Evolutionary conservation across 345 rosid genomes (phyloP).

Genomic region (Citrus trifoliata): DNA sequence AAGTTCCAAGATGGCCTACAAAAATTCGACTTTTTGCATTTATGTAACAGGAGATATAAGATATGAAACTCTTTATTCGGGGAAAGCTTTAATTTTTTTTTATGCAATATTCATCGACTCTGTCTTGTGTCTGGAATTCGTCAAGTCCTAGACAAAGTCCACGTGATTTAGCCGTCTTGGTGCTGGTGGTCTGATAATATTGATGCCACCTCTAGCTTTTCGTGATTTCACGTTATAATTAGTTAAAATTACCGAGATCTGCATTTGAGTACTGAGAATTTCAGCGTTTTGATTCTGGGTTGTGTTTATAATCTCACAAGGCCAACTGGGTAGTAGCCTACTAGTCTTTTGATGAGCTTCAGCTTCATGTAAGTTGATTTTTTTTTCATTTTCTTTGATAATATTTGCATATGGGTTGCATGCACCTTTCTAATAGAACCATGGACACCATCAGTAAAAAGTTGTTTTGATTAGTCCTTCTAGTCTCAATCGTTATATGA

Average conservation of each 20-base stretch:
- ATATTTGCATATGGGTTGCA: background rate
- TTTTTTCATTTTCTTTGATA: background rate
- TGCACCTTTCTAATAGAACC: background rate
- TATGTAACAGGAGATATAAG: too few species aligned
- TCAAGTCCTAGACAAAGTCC: conserved; percentile 18
- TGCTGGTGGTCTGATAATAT: conserved; percentile 24
- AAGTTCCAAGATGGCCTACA: too few species aligned
- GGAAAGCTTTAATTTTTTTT: background rate
- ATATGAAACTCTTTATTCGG: background rate
- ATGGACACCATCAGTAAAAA: background rate
- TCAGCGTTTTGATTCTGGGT: conserved; percentile 8
- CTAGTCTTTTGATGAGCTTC: background rate
- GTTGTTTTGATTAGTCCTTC: background rate
- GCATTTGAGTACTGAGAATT: background rate
- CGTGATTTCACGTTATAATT: background rate
- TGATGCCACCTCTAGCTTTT: conserved; percentile 18
- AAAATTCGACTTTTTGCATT: background rate
- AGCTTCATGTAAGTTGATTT: conserved; percentile 1
- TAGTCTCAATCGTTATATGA: background rate
- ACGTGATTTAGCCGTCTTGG: conserved; percentile 39
- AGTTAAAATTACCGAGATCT: conserved; percentile 13
- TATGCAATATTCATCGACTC: background rate
- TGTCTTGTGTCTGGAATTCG: conserved; percentile 12
- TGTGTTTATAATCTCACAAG: conserved; percentile 6
- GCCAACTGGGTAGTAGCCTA: background rate